Evolutionary conservation across 371 early-diverging fungal species (phyloP).

Genomic region (Mortierella sp.): DNA sequence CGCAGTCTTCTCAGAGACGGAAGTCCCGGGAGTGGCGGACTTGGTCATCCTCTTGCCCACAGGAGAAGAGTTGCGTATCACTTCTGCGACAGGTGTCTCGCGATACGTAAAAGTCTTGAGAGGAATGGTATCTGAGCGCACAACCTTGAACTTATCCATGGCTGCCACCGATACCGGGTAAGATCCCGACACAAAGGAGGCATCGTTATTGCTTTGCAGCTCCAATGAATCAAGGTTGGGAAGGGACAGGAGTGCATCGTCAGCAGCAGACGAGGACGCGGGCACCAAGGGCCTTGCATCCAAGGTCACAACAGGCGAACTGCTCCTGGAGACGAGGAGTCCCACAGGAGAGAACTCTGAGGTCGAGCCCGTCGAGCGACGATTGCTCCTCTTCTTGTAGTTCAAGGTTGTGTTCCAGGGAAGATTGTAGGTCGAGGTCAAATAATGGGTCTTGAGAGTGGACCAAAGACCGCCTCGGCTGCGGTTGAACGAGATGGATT

Average conservation of each 20-base stretch:
- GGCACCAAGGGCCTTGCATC: conserved; percentile 28
- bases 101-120: conserved; percentile 48
- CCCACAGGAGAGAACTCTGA: conserved; percentile 30
- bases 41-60: conserved; percentile 7
- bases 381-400: conserved; percentile 6
- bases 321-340: conserved; percentile 26
- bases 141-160: conserved; percentile 46
- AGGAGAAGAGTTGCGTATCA: conserved; percentile 3
- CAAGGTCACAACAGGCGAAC: conserved; percentile 32
- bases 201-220: background rate
- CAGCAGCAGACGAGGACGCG: conserved; percentile 33
- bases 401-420: background rate
- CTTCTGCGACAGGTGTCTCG: conserved; percentile 36
- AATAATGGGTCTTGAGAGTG: conserved; percentile 19
- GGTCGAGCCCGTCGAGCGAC: conserved; percentile 3
- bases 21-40: conserved; percentile 3
- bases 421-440: conserved; percentile 8
- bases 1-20: background rate
- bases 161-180: conserved; percentile 43
- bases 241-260: conserved; percentile 25
- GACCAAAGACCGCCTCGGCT: conserved; percentile 25
- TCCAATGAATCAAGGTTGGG: conserved; percentile 14
- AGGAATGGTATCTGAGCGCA: conserved; percentile 43
- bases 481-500: background rate
- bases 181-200: conserved; percentile 5